These are phyloP conservation scores for Globisporangium alternatum DNA, from an alignment of 352 stramenopile species.

Conservation along the genomic window DNA sequence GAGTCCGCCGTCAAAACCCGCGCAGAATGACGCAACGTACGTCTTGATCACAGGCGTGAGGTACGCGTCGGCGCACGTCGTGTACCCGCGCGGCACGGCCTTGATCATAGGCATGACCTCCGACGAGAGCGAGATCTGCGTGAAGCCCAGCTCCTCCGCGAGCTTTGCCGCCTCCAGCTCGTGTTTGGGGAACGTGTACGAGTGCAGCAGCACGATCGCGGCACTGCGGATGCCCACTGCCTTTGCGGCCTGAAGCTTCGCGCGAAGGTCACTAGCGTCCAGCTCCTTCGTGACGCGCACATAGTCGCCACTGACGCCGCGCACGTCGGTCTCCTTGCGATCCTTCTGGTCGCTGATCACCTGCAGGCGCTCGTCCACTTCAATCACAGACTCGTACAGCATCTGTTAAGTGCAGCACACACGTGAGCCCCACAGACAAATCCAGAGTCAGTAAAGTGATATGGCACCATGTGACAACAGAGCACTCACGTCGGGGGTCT, in stretches of 20 bases:
- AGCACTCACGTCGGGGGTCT: slow-evolving; percentile 68
- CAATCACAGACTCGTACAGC: slow-evolving; percentile 96
- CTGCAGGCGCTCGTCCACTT: slow-evolving; percentile 96
- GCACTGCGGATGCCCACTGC: slow-evolving; percentile 91
- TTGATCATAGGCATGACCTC: slow-evolving; percentile 99
- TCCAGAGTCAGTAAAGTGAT: slow-evolving; percentile 1
- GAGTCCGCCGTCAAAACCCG: slow-evolving; percentile 93
- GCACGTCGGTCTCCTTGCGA: slow-evolving; percentile 49
- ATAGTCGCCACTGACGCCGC: slow-evolving; percentile 88
- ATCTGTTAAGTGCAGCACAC: slow-evolving; percentile 44
- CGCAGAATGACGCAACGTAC: slow-evolving; percentile 96
- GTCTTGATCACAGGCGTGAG: slow-evolving; percentile 97
- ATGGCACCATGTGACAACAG: not conserved
- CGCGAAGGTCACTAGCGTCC: slow-evolving; percentile 72
- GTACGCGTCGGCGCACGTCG: slow-evolving; percentile 97
- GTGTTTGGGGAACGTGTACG: slow-evolving; percentile 95
- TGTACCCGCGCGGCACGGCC: slow-evolving; percentile 95
- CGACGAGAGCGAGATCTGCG: slow-evolving; percentile 88
- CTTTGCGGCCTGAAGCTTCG: slow-evolving; percentile 73
- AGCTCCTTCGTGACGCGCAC: slow-evolving; percentile 82
- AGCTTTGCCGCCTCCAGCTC: slow-evolving; percentile 90
- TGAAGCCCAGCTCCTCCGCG: slow-evolving; percentile 92
- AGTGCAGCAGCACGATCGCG: slow-evolving; percentile 95
- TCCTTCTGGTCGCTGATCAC: slow-evolving; percentile 77
- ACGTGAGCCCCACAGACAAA: slow-evolving; percentile 6